Conservation (phyloP, 2,329 filamentous ascomycete genomes). For the Cladosporium sp. region DNA sequence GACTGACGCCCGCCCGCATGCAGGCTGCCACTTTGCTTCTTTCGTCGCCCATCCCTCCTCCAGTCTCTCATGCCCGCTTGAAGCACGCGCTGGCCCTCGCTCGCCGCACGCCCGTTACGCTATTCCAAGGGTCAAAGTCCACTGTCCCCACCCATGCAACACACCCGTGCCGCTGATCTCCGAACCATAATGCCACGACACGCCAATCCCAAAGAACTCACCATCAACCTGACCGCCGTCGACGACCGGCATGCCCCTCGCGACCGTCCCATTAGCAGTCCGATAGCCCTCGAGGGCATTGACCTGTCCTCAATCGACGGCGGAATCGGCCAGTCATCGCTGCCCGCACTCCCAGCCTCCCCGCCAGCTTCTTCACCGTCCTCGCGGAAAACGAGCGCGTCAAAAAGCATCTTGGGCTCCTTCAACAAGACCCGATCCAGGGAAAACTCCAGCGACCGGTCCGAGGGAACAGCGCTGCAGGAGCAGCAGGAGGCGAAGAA, state of each 20-base stretch:
- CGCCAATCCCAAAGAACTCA: conserved; percentile 33
- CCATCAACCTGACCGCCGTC: conserved; percentile 31
- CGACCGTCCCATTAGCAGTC: conserved; percentile 35
- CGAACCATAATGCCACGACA: conserved; percentile 35
- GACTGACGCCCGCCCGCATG: conserved; percentile 14
- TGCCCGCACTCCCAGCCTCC: conserved; percentile 32
- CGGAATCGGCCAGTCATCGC: conserved; percentile 30
- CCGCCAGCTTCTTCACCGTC: conserved; percentile 36
- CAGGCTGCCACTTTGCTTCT: conserved; percentile 9
- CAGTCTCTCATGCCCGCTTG: conserved; percentile 17
- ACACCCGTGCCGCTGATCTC: conserved; percentile 20
- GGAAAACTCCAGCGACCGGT: conserved; percentile 11
- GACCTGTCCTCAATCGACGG: conserved; percentile 42
- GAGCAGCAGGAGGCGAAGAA: conserved; percentile 24
- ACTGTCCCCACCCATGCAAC: conserved; percentile 19
- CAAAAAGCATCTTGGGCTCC: conserved; percentile 33
- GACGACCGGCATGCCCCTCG: conserved; percentile 19
- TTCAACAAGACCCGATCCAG: conserved; percentile 28
- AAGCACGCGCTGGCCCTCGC: conserved; percentile 13
- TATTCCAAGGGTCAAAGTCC: conserved; percentile 16
- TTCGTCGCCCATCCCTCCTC: neutral
- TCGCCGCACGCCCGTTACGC: conserved; percentile 16
- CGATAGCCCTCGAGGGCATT: conserved; percentile 39
- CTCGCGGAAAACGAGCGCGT: conserved; percentile 29
- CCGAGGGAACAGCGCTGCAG: conserved; percentile 5